Evolutionary conservation across 331 rosid genomes (phyloP), one percentile per base, ranked within the genome.

Genomic region (Rhamnella rubrinervis): DNA sequence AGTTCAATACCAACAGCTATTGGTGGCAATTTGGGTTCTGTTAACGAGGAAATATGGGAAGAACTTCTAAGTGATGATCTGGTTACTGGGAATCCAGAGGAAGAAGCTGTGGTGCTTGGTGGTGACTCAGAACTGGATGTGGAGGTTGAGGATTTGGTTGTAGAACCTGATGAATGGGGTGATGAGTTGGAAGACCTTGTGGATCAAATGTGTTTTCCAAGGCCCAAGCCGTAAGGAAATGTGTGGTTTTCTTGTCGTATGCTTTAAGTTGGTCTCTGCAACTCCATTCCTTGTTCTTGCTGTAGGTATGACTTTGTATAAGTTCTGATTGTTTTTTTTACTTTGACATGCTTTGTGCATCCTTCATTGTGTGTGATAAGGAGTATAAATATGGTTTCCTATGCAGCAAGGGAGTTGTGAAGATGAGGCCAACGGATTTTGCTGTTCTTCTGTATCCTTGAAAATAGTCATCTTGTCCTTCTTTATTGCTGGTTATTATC

Each of bases 161-260:
- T 73, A 2, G 68, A 83, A 2, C 64, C 78, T 0, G 78, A 37
- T 20, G 88, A 85, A 5, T 91, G 97, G 98, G 70, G 80, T 66
- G 88, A 87, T 70, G 86, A 86, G 40, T 72, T 91, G 80, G 76
- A 74, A 61, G 87, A 78, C 14, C 92, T 91, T 50, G 93, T 87
- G 53, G 96, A 87, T 82, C 90, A 91, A 74, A 66, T 89, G 92
- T 95, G 82, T 71, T 85, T 57, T 85, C 90, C 81, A 71, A 82
- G 63, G 64, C 65, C 89, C 19, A 73, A 68, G 68, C 84, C 80
- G 1, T 75, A 23, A 23, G 0, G 70, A 40, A 66, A 46, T 10
- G 23, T 68, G 44, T 16, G 31, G 74, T 28, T 47, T 28, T 47
- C 17, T 62, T 70, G 71, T 37, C 47, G 61, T 52, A 1, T 64